Conservation (phyloP, 83 land plant genomes). For the Picea engelmannii region DNA sequence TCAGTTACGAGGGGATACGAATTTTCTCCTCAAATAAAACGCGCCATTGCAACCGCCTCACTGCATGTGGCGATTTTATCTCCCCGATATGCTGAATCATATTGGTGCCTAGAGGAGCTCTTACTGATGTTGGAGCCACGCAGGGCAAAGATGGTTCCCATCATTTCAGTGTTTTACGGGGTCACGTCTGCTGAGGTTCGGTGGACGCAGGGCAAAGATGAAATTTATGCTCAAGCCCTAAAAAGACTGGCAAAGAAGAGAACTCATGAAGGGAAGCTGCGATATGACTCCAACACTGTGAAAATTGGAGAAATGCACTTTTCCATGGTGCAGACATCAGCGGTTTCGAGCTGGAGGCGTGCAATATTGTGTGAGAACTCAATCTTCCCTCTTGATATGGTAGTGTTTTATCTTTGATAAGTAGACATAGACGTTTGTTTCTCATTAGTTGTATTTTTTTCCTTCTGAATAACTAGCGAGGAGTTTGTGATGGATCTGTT, state of each 20-base stretch:
- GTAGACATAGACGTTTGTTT: neutral
- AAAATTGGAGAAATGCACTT: neutral
- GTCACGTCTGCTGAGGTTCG: too few species aligned
- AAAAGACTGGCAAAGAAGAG: neutral
- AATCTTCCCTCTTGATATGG: neutral
- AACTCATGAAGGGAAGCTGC: neutral
- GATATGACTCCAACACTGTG: neutral
- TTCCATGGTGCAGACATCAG: neutral
- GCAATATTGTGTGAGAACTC: neutral
- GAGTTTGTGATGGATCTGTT: neutral
- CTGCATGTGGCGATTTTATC: constrained; percentile 1
- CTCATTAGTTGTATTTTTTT: neutral
- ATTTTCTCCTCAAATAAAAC: neutral
- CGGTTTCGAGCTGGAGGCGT: neutral
- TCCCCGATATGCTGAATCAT: neutral
- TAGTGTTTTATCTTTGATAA: neutral
- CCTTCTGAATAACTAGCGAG: neutral
- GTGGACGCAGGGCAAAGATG: too few species aligned
- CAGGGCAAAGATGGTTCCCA: neutral
- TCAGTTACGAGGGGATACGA: neutral
- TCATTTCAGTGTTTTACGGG: too few species aligned
- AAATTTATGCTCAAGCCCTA: neutral
- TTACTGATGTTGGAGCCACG: neutral
- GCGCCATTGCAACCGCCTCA: neutral
- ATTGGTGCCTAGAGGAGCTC: neutral